Conservation (phyloP, 176 grass and related monocot genomes). For the Carex kokanica region DNA sequence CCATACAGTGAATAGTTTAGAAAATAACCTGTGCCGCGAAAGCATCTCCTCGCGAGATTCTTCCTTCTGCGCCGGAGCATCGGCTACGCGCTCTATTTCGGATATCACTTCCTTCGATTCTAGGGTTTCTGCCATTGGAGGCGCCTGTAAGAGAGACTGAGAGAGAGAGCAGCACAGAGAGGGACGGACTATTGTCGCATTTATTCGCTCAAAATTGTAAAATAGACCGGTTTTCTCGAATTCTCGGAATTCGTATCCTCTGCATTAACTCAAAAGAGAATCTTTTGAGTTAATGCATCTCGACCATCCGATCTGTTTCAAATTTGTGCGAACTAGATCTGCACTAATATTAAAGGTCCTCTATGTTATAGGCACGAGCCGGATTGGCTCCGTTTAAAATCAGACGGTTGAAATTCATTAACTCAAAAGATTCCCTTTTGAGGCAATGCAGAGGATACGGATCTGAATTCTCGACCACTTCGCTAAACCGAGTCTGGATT, state of each 20-base stretch:
- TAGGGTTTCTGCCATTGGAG: slow-evolving; percentile 53
- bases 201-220: neutral
- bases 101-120: slow-evolving; percentile 11
- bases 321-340: too few species aligned
- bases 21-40: slow-evolving; percentile 53
- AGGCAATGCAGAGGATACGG: too few species aligned
- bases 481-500: too few species aligned
- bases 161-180: neutral
- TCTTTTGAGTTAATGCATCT: too few species aligned
- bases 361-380: too few species aligned
- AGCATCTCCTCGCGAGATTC: slow-evolving; percentile 72
- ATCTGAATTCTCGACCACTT: neutral
- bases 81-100: slow-evolving; percentile 1
- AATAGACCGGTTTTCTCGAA: neutral
- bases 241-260: too few species aligned
- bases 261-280: too few species aligned
- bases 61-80: slow-evolving; percentile 1
- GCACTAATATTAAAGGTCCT: too few species aligned
- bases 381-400: too few species aligned
- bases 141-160: neutral
- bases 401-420: too few species aligned
- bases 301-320: too few species aligned
- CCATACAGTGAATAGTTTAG: neutral
- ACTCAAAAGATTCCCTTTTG: too few species aligned
- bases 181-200: neutral